Evolutionary conservation across 192 early-diverging fungal species (phyloP), one percentile per base, ranked within the genome.

Genomic region (Gryganskiella cystojenkinii): DNA sequence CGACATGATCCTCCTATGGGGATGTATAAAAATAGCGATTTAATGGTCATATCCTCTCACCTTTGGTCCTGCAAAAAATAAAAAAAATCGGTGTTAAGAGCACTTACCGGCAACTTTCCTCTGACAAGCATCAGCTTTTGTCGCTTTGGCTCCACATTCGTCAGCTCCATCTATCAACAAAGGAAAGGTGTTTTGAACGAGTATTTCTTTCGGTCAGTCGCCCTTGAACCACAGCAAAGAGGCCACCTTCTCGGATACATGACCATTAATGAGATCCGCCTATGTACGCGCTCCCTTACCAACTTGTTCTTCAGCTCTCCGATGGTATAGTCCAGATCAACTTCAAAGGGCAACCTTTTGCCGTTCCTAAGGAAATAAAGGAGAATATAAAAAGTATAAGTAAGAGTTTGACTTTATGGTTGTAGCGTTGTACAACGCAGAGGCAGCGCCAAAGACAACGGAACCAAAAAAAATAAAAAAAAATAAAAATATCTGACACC

Each of bases 91-190:
- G n/a, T n/a, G n/a, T n/a, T n/a, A n/a, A n/a, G n/a, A 37, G 19
- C 17, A 65, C 78, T 66, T 52, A 83, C 75, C 9, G 92, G 92
- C 49, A 92, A 67, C 64, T 84, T 83, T 22, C 91, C 90, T 61
- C 85, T 88, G 33, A 89, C 86, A 9, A 94, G 75, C 53, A 94
- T 81, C n/a, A 94, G 84, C 59, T 94, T 94, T 66, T 92, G 90
- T 55, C 87, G 73, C 42, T 80, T 69, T 11, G 87, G 83, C 17
- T 84, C 85, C 4, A 94, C 90, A 31, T 86, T 81, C 0, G 92
- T 94, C 45, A 90, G 65, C 47, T 88, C 90, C 49, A 86, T 84
- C 22, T 78, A 63, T 17, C 35, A 10, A 30, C 11, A 42, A 45
- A 56, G 43, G 28, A 4, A 30, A 51, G 35, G 19, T 13, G 35